Evolutionary conservation across 441 rosid species (phyloP), one percentile per base, ranked within the genome.

Genomic region (Capsella rubella): DNA sequence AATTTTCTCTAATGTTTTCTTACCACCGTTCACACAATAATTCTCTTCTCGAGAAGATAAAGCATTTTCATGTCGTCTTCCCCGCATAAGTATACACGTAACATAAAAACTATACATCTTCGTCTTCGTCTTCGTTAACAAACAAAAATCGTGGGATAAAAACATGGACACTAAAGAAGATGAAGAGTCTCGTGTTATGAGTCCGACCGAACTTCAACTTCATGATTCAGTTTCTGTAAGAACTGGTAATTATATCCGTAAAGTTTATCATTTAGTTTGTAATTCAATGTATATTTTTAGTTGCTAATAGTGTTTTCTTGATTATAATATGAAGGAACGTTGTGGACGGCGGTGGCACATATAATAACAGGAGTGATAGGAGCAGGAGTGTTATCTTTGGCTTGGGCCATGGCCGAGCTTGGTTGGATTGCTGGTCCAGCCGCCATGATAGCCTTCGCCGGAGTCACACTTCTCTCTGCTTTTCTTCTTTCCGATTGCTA

Each of bases 391-490:
- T 71, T 88, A 35, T 90, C 96, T 0, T 82, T 90, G 8, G 88
- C 91, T 16, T 90, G 93, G 93, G 82, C 89, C 71, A 73, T 62
- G 3, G 84, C 91, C 8, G 89, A 87, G 72, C 83, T 90, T 0
- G 93, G 96, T 4, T 88, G 96, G 93, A 73, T 88, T 34, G 87
- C 80, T 13, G 91, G 91, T 69, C 93, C 96, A 11, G 31, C 78
- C 1, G 32, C 76, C 63, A 39, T 85, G 39, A 0, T 84, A 35
- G 50, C 49, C 50, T 88, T 90, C 57, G 89, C 93, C 0, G 80
- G 56, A 28, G 52, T 83, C 34, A 84, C 91, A 54, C 21, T 83
- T 27, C 7, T 82, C 50, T 81, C 90, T 29, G 56, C 85, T 10
- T 40, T 4, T 77, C 84, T 90, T 12, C 80, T 88, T 8, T 75